Percentiles rank a stretch among this genome's conserved stretches.
Evolutionary conservation across 202 grass and related monocot genomes (phyloP).

Genomic region (Hordeum pubiflorum): DNA sequence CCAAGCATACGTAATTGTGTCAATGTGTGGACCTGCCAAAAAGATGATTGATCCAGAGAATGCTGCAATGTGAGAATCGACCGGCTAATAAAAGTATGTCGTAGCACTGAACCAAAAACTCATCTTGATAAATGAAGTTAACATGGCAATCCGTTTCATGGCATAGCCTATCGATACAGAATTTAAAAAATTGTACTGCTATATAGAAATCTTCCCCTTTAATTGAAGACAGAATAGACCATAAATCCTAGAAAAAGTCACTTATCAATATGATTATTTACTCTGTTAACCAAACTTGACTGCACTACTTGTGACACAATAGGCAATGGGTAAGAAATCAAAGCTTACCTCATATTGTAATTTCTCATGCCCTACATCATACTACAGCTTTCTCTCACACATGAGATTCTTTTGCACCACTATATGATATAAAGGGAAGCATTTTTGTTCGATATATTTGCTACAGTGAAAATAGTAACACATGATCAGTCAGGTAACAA

Average conservation of each 20-base stretch:
- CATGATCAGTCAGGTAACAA: too few relatives aligned
- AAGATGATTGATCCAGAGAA: neutral
- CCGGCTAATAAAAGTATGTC: neutral
- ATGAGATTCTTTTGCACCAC: slow-evolving; percentile 37
- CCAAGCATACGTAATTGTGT: too few relatives aligned
- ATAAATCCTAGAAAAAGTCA: neutral
- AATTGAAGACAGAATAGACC: neutral
- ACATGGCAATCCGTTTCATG: neutral
- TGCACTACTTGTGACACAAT: neutral
- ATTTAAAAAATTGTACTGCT: neutral
- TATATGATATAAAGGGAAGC: too few relatives aligned
- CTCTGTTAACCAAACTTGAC: neutral
- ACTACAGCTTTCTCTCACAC: slow-evolving; percentile 43
- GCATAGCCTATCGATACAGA: neutral
- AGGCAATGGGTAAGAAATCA: neutral
- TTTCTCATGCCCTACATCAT: slow-evolving; percentile 41
- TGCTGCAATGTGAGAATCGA: neutral
- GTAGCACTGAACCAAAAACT: neutral
- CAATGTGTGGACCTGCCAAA: neutral
- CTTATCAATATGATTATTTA: neutral
- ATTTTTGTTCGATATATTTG: too few relatives aligned
- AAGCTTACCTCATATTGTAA: slow-evolving; percentile 47
- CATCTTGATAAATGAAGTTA: neutral
- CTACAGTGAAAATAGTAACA: too few relatives aligned
- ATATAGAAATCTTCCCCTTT: neutral